Conservation (phyloP, 1,284 basidiomycete genomes). For the Ceratorhiza oryzae-sativae region DNA sequence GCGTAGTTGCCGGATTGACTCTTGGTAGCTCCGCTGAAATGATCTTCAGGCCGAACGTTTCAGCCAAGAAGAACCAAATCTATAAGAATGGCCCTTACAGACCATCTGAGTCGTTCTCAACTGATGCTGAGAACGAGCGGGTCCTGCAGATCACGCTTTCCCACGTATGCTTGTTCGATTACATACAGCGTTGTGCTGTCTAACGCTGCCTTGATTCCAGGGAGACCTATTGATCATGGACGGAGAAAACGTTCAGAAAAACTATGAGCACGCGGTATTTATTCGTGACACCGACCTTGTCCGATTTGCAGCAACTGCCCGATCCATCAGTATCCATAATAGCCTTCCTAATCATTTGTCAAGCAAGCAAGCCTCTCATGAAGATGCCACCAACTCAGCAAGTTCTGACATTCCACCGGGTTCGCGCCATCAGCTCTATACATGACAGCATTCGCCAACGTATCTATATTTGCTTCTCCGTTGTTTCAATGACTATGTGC, state of each 20-base stretch:
- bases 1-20: conserved; percentile 30
- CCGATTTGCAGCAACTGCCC: conserved; percentile 32
- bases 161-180: background rate
- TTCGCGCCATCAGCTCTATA: too few relatives aligned
- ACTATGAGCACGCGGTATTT: conserved; percentile 34
- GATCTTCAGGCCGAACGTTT: conserved; percentile 24
- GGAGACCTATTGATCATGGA: conserved; percentile 34
- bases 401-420: too few relatives aligned
- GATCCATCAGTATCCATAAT: background rate
- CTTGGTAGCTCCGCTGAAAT: conserved; percentile 29
- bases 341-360: background rate
- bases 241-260: conserved; percentile 16
- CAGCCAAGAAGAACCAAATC: conserved; percentile 23
- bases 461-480: too few relatives aligned
- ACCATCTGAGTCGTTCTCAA: conserved; percentile 8
- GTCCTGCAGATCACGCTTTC: conserved; percentile 30
- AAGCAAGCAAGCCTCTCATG: background rate
- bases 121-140: conserved; percentile 19
- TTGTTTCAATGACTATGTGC: too few relatives aligned
- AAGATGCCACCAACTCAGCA: background rate
- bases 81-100: conserved; percentile 36
- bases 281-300: conserved; percentile 31
- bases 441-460: too few relatives aligned
- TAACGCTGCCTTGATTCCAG: background rate
- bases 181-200: background rate